A percentile compares a stretch with the other conserved stretches of the same genome.
Evolutionary conservation across 805 yeast genomes (phyloP).

Genomic region (Myxozyma nipponensis): DNA sequence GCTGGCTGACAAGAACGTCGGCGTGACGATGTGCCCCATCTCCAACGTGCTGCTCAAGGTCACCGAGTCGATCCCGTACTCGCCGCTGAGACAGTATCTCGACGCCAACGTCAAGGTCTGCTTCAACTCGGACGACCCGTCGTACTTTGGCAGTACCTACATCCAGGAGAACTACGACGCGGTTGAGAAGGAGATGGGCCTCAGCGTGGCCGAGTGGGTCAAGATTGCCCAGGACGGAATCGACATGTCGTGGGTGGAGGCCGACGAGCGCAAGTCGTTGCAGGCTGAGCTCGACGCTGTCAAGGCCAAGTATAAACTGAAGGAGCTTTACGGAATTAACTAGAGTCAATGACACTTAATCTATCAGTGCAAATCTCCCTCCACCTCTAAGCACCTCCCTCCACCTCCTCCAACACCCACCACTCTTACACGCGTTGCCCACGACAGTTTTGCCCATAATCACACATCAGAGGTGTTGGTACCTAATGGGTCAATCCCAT

Average conservation of each 20-base stretch:
- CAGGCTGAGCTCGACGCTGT: slow-evolving; percentile 30
- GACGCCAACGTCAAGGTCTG: slow-evolving; percentile 66
- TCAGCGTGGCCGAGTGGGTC: slow-evolving; percentile 59
- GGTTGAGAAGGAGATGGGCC: slow-evolving; percentile 63
- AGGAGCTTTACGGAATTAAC: slow-evolving; percentile 21
- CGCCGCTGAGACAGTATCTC: slow-evolving; percentile 61
- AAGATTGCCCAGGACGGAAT: slow-evolving; percentile 62
- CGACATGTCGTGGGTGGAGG: slow-evolving; percentile 67
- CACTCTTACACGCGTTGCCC: too few species aligned
- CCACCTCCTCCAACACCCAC: too few species aligned
- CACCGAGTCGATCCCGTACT: slow-evolving; percentile 59
- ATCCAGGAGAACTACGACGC: slow-evolving; percentile 68
- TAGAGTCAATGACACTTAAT: too few species aligned
- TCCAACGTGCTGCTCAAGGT: slow-evolving; percentile 74
- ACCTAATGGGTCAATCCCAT: too few species aligned
- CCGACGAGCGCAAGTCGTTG: slow-evolving; percentile 48
- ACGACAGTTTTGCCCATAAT: too few species aligned
- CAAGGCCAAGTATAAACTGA: slow-evolving; percentile 20
- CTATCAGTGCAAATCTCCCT: too few species aligned
- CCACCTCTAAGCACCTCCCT: too few species aligned
- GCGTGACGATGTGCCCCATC: slow-evolving; percentile 73
- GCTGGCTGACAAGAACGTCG: slow-evolving; percentile 51
- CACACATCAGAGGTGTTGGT: too few species aligned
- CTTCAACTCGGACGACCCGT: slow-evolving; percentile 74
- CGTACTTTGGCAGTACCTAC: slow-evolving; percentile 76